phyloP scores from a whole-genome alignment of 176 grass and related monocot genomes.

The Eragrostis nindensis region DNA sequence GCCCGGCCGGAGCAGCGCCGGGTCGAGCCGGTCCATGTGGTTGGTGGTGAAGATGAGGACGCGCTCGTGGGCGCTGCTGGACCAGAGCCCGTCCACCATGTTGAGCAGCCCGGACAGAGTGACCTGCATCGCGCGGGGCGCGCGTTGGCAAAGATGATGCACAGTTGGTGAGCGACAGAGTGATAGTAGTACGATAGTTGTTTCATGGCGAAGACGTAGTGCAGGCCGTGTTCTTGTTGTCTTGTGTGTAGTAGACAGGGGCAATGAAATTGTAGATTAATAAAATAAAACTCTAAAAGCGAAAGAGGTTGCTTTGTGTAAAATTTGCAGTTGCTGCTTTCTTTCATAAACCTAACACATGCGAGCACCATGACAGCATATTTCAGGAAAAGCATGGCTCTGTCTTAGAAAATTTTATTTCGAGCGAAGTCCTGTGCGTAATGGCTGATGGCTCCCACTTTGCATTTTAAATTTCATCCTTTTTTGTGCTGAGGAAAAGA shows the following conservation, averaged over 20 bases:
- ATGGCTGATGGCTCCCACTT: background rate
- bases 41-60: conserved; percentile 65
- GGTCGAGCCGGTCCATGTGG: conserved; percentile 50
- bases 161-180: background rate
- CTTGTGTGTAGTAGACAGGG: background rate
- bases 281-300: background rate
- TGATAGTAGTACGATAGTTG: background rate
- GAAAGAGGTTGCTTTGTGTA: background rate
- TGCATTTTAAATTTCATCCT: background rate
- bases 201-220: conserved; percentile 7
- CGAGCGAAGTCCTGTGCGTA: background rate
- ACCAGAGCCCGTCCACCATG: conserved; percentile 70
- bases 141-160: background rate
- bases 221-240: background rate
- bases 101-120: conserved; percentile 54
- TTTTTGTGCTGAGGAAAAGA: background rate
- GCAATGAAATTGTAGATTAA: background rate
- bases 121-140: conserved; percentile 40
- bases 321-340: background rate
- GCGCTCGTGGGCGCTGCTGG: conserved; percentile 54
- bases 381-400: background rate
- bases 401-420: background rate
- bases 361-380: background rate
- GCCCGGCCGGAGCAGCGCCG: conserved; percentile 50
- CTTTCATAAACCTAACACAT: conserved; percentile 6